phyloP scores from a whole-genome alignment of 2,329 filamentous ascomycete genomes.

The Colletotrichum sp. region DNA sequence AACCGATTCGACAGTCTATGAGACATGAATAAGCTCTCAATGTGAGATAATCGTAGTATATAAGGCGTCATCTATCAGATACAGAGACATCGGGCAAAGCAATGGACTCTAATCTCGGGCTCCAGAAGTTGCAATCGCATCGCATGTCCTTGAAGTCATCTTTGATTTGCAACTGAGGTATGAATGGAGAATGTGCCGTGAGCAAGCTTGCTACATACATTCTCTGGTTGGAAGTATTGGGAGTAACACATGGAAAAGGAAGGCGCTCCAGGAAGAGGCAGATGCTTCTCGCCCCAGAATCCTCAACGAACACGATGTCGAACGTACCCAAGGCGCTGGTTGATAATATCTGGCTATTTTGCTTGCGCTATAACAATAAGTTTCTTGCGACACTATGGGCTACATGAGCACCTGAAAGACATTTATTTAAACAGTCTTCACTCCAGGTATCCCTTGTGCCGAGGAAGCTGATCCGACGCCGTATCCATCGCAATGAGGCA shows the following conservation, averaged over 20 bases:
- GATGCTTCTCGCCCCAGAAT: background rate
- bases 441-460: no score
- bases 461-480: no score
- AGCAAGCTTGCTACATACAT: background rate
- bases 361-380: background rate
- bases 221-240: background rate
- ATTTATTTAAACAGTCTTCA: no score
- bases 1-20: background rate
- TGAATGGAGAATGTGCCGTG: accelerated
- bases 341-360: accelerated
- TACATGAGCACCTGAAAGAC: no score
- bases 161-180: accelerated
- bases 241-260: background rate
- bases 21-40: background rate
- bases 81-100: background rate
- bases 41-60: background rate
- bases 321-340: accelerated
- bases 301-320: background rate
- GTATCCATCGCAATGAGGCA: no score
- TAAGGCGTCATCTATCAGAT: background rate
- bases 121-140: background rate
- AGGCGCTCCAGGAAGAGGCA: accelerated
- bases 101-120: accelerated
- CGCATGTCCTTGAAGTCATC: background rate
- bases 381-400: no score